A percentile compares a stretch with the other conserved stretches of the same genome.
Evolutionary conservation across 495 filamentous ascomycete genomes (phyloP).

Genomic region (Pyrenopolyporus hunteri): DNA sequence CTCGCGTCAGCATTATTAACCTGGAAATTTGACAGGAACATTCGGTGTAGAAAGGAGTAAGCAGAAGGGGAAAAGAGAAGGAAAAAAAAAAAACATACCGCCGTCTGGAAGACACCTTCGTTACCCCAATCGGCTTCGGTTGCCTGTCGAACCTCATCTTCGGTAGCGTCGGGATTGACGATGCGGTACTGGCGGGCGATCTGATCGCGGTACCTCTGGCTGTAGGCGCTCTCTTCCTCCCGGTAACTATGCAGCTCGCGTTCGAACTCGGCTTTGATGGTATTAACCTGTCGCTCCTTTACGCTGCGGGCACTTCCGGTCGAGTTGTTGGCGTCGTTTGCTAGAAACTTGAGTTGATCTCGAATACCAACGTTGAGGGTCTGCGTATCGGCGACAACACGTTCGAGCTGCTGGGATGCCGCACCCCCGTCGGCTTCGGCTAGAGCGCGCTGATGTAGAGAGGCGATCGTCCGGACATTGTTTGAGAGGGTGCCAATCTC

Average conservation of each 20-base stretch:
- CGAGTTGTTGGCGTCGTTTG: constrained; percentile 65
- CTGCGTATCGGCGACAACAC: constrained; percentile 67
- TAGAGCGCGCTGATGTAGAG: constrained; percentile 65
- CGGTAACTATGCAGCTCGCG: constrained; percentile 66
- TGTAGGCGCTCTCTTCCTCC: constrained; percentile 68
- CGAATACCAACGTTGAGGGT: constrained; percentile 68
- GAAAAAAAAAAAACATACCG: constrained; percentile 56
- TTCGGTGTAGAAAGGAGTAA: background rate
- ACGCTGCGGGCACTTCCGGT: constrained; percentile 56
- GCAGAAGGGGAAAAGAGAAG: background rate
- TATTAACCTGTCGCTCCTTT: constrained; percentile 67
- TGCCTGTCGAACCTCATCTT: constrained; percentile 67
- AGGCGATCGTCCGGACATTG: constrained; percentile 62
- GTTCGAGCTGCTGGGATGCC: constrained; percentile 59
- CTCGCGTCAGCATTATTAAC: constrained; percentile 24
- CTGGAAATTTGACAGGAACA: background rate
- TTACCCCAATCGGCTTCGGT: constrained; percentile 71
- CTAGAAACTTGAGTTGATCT: constrained; percentile 70
- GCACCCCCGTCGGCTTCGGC: constrained; percentile 56
- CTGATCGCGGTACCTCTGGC: constrained; percentile 69
- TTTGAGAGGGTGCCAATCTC: constrained; percentile 62
- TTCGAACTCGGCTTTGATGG: constrained; percentile 69
- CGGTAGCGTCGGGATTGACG: constrained; percentile 74
- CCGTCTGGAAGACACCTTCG: constrained; percentile 77
- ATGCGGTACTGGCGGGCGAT: constrained; percentile 76